These are phyloP conservation scores for Gonium pectorale DNA, from an alignment of 139 green algal species.

Conservation along the genomic window DNA sequence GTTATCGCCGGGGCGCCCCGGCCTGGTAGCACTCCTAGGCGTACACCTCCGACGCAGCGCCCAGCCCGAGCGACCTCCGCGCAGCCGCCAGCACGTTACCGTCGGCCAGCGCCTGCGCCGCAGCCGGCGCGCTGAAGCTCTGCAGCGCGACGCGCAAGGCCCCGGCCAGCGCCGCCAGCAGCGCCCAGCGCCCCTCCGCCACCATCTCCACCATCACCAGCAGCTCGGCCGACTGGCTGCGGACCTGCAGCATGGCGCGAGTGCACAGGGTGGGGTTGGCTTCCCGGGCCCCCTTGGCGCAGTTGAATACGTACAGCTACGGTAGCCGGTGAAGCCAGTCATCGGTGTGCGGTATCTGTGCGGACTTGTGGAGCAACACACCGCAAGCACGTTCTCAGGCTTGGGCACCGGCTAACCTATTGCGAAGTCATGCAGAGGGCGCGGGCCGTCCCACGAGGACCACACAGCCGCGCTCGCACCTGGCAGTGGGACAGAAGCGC, in stretches of 20 bases:
- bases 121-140: neutral
- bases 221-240: slow-evolving; percentile 26
- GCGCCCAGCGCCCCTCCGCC: slow-evolving; percentile 16
- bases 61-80: neutral
- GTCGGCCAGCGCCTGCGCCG: slow-evolving; percentile 1
- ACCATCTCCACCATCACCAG: slow-evolving; percentile 56
- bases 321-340: too few species aligned
- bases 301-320: too few species aligned
- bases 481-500: slow-evolving; percentile 56
- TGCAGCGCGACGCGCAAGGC: neutral
- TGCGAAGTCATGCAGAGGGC: too few species aligned
- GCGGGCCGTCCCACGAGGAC: too few species aligned
- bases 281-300: too few species aligned
- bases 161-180: neutral
- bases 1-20: too few species aligned
- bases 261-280: too few species aligned
- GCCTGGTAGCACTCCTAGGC: too few species aligned
- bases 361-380: too few species aligned
- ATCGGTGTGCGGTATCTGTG: too few species aligned
- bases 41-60: neutral
- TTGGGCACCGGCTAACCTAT: too few species aligned
- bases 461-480: neutral
- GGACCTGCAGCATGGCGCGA: neutral
- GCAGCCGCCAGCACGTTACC: neutral
- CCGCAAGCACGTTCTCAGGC: too few species aligned